Conservation (phyloP, 1,139 yeast genomes). For the Meyerozyma guilliermondii region DNA sequence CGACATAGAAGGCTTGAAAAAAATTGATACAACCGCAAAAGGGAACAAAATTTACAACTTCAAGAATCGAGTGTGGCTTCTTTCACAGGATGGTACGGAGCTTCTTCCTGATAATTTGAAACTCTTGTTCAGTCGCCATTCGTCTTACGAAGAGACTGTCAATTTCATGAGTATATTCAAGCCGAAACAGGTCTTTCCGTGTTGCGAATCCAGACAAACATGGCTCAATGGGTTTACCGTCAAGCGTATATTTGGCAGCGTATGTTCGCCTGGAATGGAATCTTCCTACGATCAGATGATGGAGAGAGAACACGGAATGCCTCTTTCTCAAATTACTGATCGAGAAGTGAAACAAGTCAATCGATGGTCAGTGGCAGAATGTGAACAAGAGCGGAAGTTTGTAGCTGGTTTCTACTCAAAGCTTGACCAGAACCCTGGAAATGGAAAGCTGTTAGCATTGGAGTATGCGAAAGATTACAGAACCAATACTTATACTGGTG, state of each 20-base stretch:
- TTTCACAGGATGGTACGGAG: slow-evolving; percentile 20
- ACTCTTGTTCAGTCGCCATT: slow-evolving; percentile 50
- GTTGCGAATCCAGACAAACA: slow-evolving; percentile 26
- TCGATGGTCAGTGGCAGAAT: slow-evolving; percentile 32
- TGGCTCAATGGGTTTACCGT: slow-evolving; percentile 43
- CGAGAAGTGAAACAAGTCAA: slow-evolving; percentile 23
- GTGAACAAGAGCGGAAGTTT: slow-evolving; percentile 19
- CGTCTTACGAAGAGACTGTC: slow-evolving; percentile 45
- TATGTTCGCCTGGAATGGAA: slow-evolving; percentile 22
- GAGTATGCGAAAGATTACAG: slow-evolving; percentile 11
- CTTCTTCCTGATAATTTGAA: slow-evolving; percentile 37
- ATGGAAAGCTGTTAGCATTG: slow-evolving; percentile 5
- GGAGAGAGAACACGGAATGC: slow-evolving; percentile 17
- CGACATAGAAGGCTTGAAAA: slow-evolving; percentile 12
- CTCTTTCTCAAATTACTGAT: slow-evolving; percentile 9
- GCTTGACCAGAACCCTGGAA: not conserved
- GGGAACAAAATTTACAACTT: slow-evolving; percentile 22
- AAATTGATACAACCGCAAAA: slow-evolving; percentile 14
- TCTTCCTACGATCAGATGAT: slow-evolving; percentile 24
- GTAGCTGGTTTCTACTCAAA: slow-evolving; percentile 3
- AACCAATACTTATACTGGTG: not conserved
- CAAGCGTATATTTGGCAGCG: slow-evolving; percentile 39
- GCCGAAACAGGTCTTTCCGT: slow-evolving; percentile 45
- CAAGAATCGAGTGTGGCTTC: slow-evolving; percentile 24
- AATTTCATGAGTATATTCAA: slow-evolving; percentile 31